Evolutionary conservation across 257 asterid species (phyloP), one percentile per base, ranked within the genome.

Genomic region (Euphrasia confusa): DNA sequence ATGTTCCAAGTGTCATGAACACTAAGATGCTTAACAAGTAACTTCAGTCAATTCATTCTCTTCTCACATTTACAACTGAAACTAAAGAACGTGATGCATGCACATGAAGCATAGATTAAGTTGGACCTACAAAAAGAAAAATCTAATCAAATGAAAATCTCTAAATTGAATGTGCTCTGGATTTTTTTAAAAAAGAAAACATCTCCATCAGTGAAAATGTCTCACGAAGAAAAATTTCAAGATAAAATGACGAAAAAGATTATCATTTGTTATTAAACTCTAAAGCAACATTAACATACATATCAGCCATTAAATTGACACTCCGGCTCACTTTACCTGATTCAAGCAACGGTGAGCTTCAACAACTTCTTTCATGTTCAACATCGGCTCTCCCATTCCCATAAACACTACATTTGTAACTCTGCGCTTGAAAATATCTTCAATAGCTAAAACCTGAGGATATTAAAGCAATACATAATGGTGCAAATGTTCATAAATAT

Each of bases 341-440:
- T 91, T 91, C 80, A 91, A 72, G 80, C 98, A 91, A 59, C 86
- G 84, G 74, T 91, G 95, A 66, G 96, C 95, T 81, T 79, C 98
- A 70, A 86, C 82, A 69, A 91, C 98, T 78, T 81, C 94, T 79
- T 88, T 91, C 88, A 91, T 2, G 78, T 91, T 91, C 83, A 88
- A 47, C 98, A 91, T 91, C 12, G 98, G 98, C 78, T 91, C 98
- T 27, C 98, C 98, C 98, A 88, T 88, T 58, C 98, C 97, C 98
- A 91, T 91, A 83, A 91, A 91, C 76, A 91, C 98, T 42, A 91
- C 96, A 69, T 88, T 91, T 10, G 95, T 79, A 69, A 91, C 98
- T 71, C 98, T 79, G n/a, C 73, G 89, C 50, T 91, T 77, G 80
- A 91, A 91, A 71, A 78, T 58, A 54, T 91, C 97, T 79, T 88